Evolutionary conservation across 2,329 filamentous ascomycete species (phyloP).

Genomic region (Chalara sp.): DNA sequence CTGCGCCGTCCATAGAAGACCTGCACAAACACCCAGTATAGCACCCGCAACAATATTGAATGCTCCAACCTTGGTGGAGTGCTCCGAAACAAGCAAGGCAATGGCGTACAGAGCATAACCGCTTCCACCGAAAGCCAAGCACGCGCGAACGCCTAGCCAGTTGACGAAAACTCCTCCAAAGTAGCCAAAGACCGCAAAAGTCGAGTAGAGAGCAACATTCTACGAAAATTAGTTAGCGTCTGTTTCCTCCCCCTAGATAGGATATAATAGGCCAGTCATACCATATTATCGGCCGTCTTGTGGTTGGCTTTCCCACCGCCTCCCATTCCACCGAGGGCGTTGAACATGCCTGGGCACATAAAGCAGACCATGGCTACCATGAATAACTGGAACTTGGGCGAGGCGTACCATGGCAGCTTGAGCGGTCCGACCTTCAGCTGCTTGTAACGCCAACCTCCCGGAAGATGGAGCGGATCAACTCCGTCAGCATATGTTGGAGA

Average conservation of each 20-base stretch:
- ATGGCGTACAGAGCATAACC: constrained; percentile 72
- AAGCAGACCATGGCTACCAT: constrained; percentile 68
- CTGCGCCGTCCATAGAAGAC: constrained; percentile 75
- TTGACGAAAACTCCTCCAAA: constrained; percentile 75
- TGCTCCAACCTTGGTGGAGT: constrained; percentile 54
- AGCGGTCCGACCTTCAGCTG: constrained; percentile 45
- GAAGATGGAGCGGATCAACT: constrained; percentile 1
- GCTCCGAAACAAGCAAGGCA: constrained; percentile 64
- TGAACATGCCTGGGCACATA: constrained; percentile 68
- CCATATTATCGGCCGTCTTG: constrained; percentile 41
- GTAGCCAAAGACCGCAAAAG: constrained; percentile 55
- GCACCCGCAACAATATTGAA: constrained; percentile 74
- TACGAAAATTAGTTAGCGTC: constrained; percentile 8
- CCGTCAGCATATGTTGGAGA: background rate
- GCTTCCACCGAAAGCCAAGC: constrained; percentile 65
- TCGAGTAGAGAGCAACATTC: constrained; percentile 40
- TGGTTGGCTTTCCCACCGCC: constrained; percentile 53
- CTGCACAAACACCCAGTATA: constrained; percentile 71
- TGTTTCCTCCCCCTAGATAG: background rate
- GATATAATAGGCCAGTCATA: constrained; percentile 8
- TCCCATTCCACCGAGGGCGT: constrained; percentile 58
- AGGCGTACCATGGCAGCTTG: constrained; percentile 62
- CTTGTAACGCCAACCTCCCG: constrained; percentile 61
- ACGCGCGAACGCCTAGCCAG: constrained; percentile 61
- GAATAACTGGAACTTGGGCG: constrained; percentile 63